Base-by-base conservation (phyloP, 306 rosid species). In the Crotalaria pallida region DNA sequence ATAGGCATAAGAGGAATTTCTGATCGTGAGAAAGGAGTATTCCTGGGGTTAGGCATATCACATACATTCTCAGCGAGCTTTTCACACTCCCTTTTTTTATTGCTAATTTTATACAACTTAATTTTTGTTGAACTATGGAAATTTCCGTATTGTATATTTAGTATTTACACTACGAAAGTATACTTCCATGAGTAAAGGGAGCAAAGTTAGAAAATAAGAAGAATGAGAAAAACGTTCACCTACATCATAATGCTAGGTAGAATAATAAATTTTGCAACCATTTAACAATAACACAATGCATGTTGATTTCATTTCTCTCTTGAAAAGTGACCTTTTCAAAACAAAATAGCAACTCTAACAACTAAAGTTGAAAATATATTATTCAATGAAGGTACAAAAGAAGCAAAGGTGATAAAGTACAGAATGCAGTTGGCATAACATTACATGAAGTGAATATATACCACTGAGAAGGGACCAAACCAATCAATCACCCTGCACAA, bases 401-500 rank as follows among this genome's bases (percentile, higher is more conserved):
- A 55, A 70, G 15, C 13, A 44, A 34, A 17, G 23, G 38, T 7
- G 31, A 73, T 56, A 53, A 47, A 55, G 50, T 47, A 49, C 70
- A 23, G 2, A 75, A 75, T 47, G 75, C 50, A 18, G 53, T 19
- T 62, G 73, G 66, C 69, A 63, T 48, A 33, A 23, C 45, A 34
- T 36, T 53, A 48, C 79, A 69, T 36, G 49, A 34, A 12, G 51
- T 15, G 2, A 76, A 72, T 31, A 74, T 65, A 41, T 58, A 70
- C 29, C 59, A 19, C 60, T 19, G 58, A 43, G 34, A n/a, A 65
- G 41, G 29, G 43, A 27, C 45, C 64, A 26, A 44, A 48, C 31
- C 74, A 26, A 48, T 67, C 53, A 64, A 67, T 70, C 47, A 41
- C 69, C 58, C 77, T 67, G 77, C 85, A 73, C 77, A 55, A 48